A percentile compares a stretch with the other conserved stretches of the same genome.
Conservation (phyloP, 1,284 basidiomycete species). For the Abortiporus biennis region DNA sequence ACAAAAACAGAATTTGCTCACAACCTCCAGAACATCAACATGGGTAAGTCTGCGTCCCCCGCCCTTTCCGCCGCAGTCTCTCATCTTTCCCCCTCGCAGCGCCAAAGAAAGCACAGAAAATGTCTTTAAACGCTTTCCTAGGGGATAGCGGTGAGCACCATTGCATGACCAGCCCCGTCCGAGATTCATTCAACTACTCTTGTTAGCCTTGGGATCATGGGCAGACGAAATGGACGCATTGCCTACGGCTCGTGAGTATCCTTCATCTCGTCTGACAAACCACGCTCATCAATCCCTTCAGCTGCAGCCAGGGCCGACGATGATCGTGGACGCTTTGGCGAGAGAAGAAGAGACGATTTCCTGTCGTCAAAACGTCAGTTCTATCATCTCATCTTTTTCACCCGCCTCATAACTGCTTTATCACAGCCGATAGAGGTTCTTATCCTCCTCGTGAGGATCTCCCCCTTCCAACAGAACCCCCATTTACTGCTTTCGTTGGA, state of each 20-base stretch:
- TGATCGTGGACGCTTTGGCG: constrained; percentile 40
- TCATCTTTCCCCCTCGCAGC: constrained; percentile 34
- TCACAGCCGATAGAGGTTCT: constrained; percentile 53
- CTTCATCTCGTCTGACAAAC: constrained; percentile 13
- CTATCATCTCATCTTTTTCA: constrained; percentile 6
- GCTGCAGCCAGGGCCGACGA: constrained; percentile 60
- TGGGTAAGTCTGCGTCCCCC: constrained; percentile 21
- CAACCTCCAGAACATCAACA: constrained; percentile 17
- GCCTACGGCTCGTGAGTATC: constrained; percentile 79
- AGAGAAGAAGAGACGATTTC: constrained; percentile 58
- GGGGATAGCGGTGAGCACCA: constrained; percentile 64
- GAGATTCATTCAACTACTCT: too few relatives aligned
- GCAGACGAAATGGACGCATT: constrained; percentile 94
- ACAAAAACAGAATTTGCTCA: background rate
- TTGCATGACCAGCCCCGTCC: constrained; percentile 1
- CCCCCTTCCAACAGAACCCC: constrained; percentile 90
- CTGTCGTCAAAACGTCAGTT: constrained; percentile 50
- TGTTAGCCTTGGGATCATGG: constrained; percentile 81
- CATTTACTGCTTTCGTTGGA: constrained; percentile 94
- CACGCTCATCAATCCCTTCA: constrained; percentile 25
- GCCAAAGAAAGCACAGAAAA: constrained; percentile 88
- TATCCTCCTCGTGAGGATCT: constrained; percentile 79
- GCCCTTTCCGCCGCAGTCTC: background rate
- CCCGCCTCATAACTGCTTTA: constrained; percentile 10
- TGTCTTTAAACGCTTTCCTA: constrained; percentile 87